These are phyloP conservation scores for Fusarium sp. DNA, from an alignment of 2,329 filamentous ascomycete genomes.

Conservation along the genomic window DNA sequence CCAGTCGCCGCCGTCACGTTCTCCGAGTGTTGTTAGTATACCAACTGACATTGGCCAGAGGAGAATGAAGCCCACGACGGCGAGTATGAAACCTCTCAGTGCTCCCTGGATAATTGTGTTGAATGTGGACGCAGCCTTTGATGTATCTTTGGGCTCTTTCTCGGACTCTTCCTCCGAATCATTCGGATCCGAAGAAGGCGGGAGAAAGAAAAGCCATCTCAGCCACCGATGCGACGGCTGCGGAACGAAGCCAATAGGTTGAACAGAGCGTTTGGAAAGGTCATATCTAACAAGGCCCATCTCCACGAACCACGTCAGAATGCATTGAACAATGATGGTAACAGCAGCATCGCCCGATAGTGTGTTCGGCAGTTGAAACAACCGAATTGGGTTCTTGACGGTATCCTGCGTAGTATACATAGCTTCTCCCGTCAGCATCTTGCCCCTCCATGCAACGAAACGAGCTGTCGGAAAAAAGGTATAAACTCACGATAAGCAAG, in stretches of 20 bases:
- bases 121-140: background rate
- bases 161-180: background rate
- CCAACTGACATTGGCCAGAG: constrained; percentile 61
- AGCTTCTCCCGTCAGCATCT: constrained; percentile 44
- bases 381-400: constrained; percentile 56
- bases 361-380: constrained; percentile 66
- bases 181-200: constrained; percentile 2
- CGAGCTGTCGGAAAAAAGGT: background rate
- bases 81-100: constrained; percentile 47
- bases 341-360: constrained; percentile 63
- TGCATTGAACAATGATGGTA: constrained; percentile 64
- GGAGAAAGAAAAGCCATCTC: constrained; percentile 56
- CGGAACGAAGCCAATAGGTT: constrained; percentile 61
- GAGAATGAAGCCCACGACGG: constrained; percentile 57
- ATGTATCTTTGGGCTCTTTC: constrained; percentile 2
- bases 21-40: constrained; percentile 57
- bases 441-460: background rate
- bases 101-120: constrained; percentile 49
- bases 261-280: constrained; percentile 59
- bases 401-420: constrained; percentile 62
- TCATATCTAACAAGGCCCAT: constrained; percentile 62
- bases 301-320: constrained; percentile 67
- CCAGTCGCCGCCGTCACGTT: constrained; percentile 58
- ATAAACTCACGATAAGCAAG: constrained; percentile 61
- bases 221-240: constrained; percentile 53